Conservation (phyloP, 2,329 filamentous ascomycete genomes). For the Claviceps arundinis region DNA sequence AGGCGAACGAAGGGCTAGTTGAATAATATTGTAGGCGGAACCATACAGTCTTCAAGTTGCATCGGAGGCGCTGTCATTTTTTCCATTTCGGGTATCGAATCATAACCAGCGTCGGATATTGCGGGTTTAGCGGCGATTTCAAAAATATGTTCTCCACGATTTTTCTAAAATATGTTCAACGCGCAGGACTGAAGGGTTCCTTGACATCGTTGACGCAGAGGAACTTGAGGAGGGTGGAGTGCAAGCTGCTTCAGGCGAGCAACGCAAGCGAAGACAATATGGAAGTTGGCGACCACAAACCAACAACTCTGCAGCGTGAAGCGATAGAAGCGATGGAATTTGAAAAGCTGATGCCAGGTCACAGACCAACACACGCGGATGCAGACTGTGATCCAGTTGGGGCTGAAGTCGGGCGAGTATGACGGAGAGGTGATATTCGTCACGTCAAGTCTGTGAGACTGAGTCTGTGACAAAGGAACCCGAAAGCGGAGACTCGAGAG, state of each 20-base stretch:
- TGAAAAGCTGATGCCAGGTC: background rate
- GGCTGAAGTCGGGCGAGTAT: background rate
- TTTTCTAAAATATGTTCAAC: slow-evolving; percentile 18
- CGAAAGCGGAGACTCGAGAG: background rate
- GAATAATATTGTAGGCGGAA: background rate
- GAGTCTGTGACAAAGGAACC: background rate
- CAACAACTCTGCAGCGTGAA: background rate
- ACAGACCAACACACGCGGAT: background rate
- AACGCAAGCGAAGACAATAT: background rate
- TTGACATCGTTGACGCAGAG: slow-evolving; percentile 17
- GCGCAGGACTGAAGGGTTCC: slow-evolving; percentile 16
- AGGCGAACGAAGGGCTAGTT: background rate
- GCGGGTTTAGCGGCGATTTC: background rate
- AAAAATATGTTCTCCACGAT: slow-evolving; percentile 15
- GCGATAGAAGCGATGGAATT: background rate
- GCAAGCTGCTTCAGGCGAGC: background rate
- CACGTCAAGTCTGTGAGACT: background rate
- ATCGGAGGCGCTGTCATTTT: slow-evolving; percentile 67
- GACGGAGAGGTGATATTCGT: background rate
- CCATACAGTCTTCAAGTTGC: slow-evolving; percentile 78
- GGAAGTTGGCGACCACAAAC: background rate
- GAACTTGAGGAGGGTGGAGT: background rate
- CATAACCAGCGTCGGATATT: slow-evolving; percentile 4
- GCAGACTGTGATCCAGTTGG: background rate
- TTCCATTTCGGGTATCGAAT: slow-evolving; percentile 19